Evolutionary conservation across 768 basidiomycete species (phyloP).

Genomic region (Phlegmacium glaucopus): DNA sequence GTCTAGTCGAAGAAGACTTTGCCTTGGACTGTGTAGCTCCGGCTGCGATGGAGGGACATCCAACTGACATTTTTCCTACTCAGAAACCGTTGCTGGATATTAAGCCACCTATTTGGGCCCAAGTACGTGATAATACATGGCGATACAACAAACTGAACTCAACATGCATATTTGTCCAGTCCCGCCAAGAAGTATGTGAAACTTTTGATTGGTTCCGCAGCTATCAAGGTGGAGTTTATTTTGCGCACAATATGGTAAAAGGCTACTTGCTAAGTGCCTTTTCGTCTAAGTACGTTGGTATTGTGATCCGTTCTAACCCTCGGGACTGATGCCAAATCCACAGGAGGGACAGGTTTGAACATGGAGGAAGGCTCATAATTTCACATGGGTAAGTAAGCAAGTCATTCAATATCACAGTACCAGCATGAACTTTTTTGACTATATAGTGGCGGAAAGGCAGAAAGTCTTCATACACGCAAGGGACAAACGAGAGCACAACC

Average conservation of each 20-base stretch:
- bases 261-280: slow-evolving; percentile 78
- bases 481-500: slow-evolving; percentile 37
- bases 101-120: slow-evolving; percentile 17
- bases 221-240: slow-evolving; percentile 82
- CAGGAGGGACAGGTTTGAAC: slow-evolving; percentile 69
- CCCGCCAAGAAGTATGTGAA: slow-evolving; percentile 84
- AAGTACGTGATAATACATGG: slow-evolving; percentile 10
- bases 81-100: too few relatives aligned
- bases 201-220: slow-evolving; percentile 70
- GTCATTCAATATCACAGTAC: too few relatives aligned
- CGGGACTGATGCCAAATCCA: not conserved
- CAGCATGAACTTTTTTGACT: not conserved
- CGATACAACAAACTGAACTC: slow-evolving; percentile 1
- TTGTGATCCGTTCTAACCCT: slow-evolving; percentile 10
- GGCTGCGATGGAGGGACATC: too few relatives aligned
- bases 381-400: slow-evolving; percentile 77
- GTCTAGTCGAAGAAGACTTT: too few relatives aligned
- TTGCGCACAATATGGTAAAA: slow-evolving; percentile 51
- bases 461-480: slow-evolving; percentile 43
- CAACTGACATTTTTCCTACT: too few relatives aligned
- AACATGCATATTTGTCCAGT: slow-evolving; percentile 37
- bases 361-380: slow-evolving; percentile 67
- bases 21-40: too few relatives aligned
- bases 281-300: slow-evolving; percentile 50
- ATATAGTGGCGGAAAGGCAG: slow-evolving; percentile 65